Base-by-base conservation (phyloP, 2,329 filamentous ascomycete genomes). In the Fusarium azukiicola region DNA sequence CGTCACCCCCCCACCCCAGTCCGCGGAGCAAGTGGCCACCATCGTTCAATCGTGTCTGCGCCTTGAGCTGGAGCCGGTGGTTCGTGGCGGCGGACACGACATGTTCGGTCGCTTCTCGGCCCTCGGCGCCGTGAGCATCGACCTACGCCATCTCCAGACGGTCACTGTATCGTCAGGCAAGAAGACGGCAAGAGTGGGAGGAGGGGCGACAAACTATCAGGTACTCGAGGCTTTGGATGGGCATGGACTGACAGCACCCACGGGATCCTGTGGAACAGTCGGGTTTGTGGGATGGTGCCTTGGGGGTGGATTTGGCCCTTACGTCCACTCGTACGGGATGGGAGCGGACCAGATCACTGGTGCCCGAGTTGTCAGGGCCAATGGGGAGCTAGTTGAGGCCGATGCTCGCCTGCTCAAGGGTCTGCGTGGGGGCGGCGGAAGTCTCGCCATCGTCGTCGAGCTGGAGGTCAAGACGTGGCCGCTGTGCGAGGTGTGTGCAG, bases 311-410 rank as follows among this genome's bases (percentile, higher is more conserved):
- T 73, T 71, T 23, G 75, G 75, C 11, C 70, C 75, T 3, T 71
- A 73, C 40, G 36, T 67, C 12, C 69, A 71, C 44, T 71, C 69
- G 0, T 75, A 75, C 21, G 75, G 75, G 5, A 40, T 73, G 6
- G 75, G 73, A 32, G 73, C 68, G 3, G 75, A 77, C 16, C 73
- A 77, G 27, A 74, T 77, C 21, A 23, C 69, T 5, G 74, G 71
- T 5, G 75, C 75, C 2, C 54, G 61, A 40, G 71, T 77, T 12
- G 73, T 77, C 7, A 73, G 63, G 16, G 70, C 73, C 19, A 42
- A 69, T 32, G 75, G 75, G 12, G 69, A 71, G 17, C 17, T 77
- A 10, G 49, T 74, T 5, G 63, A 75, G 3, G 75, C 75, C 2
- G 73, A 75, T 42, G 49, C 47, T 10, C 58, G 66, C 5, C 42